Evolutionary conservation across 1,284 basidiomycete species (phyloP).

Genomic region (Moesziomyces aphidis): DNA sequence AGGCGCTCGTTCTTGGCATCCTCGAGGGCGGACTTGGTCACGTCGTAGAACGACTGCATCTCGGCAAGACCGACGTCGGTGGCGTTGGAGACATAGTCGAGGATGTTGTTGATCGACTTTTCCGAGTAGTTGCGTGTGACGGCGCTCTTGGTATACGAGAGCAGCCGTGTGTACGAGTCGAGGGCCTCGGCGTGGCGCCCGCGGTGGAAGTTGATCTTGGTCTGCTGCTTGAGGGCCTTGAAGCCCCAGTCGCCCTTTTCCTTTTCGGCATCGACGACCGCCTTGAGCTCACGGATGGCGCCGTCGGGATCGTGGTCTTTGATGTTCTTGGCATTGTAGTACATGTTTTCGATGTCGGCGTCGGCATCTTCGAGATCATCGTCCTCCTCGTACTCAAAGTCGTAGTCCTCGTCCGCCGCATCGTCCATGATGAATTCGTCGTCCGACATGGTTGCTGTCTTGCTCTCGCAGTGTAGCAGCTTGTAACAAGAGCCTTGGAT

Average conservation of each 20-base stretch:
- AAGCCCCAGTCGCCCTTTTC: slow-evolving; percentile 95
- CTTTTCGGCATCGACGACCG: slow-evolving; percentile 86
- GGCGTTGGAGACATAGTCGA: slow-evolving; percentile 91
- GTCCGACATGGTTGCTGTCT: slow-evolving; percentile 37
- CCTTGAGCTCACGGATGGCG: slow-evolving; percentile 85
- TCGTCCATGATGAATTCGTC: slow-evolving; percentile 67
- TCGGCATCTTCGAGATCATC: slow-evolving; percentile 75
- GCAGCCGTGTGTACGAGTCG: slow-evolving; percentile 82
- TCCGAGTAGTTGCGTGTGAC: slow-evolving; percentile 72
- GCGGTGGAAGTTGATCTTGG: slow-evolving; percentile 88
- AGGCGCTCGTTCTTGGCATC: slow-evolving; percentile 98
- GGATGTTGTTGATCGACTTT: slow-evolving; percentile 97
- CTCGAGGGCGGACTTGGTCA: slow-evolving; percentile 86
- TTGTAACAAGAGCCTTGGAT: no score
- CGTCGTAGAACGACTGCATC: slow-evolving; percentile 94
- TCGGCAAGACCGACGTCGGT: slow-evolving; percentile 82
- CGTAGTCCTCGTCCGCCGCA: slow-evolving; percentile 78
- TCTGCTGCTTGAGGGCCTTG: slow-evolving; percentile 97
- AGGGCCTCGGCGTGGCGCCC: slow-evolving; percentile 85
- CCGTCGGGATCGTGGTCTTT: slow-evolving; percentile 91
- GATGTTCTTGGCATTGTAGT: slow-evolving; percentile 95
- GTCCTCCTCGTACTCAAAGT: slow-evolving; percentile 87
- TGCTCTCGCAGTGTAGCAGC: background rate
- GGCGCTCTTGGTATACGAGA: slow-evolving; percentile 79
- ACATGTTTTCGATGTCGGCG: slow-evolving; percentile 97